These are phyloP conservation scores for Cymbidium sinense DNA, from an alignment of 106 monocot species.

Conservation along the genomic window DNA sequence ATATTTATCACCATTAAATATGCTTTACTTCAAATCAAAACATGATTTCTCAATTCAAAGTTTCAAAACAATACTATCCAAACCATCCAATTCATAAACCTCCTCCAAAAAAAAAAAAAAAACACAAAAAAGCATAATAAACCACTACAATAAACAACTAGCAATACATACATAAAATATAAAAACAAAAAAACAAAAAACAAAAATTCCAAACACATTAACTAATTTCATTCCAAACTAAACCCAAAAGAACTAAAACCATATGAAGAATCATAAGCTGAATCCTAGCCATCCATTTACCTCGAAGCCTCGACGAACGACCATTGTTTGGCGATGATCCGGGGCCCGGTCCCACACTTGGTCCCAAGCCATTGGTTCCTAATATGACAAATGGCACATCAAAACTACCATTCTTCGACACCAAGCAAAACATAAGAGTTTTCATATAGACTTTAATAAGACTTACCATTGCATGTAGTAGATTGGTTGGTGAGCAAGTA, in stretches of 20 bases:
- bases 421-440: neutral
- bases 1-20: too few species aligned
- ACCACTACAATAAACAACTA: neutral
- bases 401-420: neutral
- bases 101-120: too few species aligned
- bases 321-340: neutral
- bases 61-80: too few species aligned
- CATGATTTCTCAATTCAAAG: too few species aligned
- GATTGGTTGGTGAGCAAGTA: constrained; percentile 19
- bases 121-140: too few species aligned
- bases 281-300: neutral
- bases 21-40: too few species aligned
- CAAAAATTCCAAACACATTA: neutral
- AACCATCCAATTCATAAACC: neutral
- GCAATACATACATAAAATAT: neutral
- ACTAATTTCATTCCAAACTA: neutral
- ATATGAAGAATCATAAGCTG: neutral
- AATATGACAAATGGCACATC: neutral
- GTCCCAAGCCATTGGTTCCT: neutral
- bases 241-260: neutral
- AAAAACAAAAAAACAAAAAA: neutral
- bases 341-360: too few species aligned
- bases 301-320: neutral
- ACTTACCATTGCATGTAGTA: constrained; percentile 15
- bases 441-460: neutral